Evolutionary conservation across 2,329 filamentous ascomycete species (phyloP).

Genomic region (Ophiocordyceps robertsii): DNA sequence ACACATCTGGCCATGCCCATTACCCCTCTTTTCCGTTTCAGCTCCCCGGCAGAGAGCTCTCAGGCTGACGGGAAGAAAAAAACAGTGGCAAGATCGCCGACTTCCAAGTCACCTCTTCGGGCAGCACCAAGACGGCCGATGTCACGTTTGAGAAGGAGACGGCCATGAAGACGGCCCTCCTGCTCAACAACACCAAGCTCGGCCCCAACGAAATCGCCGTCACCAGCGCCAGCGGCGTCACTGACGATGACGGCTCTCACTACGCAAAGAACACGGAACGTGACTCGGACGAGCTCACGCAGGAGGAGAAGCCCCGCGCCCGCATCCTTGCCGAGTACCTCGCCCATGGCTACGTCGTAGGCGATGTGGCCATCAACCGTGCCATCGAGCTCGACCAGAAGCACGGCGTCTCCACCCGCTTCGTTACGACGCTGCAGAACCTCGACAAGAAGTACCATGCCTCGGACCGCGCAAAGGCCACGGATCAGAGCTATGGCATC

Average conservation of each 20-base stretch:
- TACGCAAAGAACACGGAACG: conserved; percentile 40
- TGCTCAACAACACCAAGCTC: conserved; percentile 93
- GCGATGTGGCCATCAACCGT: conserved; percentile 58
- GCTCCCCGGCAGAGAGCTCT: no score
- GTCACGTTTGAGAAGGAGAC: conserved; percentile 96
- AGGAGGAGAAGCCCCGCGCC: conserved; percentile 92
- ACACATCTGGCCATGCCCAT: neutral
- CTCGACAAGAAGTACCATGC: conserved; percentile 83
- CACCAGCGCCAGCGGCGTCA: conserved; percentile 51
- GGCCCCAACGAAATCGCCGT: conserved; percentile 73
- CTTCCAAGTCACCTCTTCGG: conserved; percentile 59
- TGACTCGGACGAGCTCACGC: conserved; percentile 59
- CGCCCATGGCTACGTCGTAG: conserved; percentile 82
- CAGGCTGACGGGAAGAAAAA: neutral
- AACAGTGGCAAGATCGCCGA: conserved; percentile 77
- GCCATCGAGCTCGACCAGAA: conserved; percentile 82
- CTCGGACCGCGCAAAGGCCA: conserved; percentile 68
- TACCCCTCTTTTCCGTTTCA: no score
- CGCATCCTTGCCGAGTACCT: conserved; percentile 95
- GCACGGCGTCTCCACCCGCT: conserved; percentile 72
- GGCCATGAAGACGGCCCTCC: conserved; percentile 88
- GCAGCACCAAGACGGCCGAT: conserved; percentile 67
- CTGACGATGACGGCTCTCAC: conserved; percentile 47
- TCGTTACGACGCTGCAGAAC: conserved; percentile 60
- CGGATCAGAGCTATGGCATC: conserved; percentile 78